A percentile compares a stretch with the other conserved stretches of the same genome.
Evolutionary conservation across 768 basidiomycete species (phyloP).

Genomic region (Lentinus brumalis): DNA sequence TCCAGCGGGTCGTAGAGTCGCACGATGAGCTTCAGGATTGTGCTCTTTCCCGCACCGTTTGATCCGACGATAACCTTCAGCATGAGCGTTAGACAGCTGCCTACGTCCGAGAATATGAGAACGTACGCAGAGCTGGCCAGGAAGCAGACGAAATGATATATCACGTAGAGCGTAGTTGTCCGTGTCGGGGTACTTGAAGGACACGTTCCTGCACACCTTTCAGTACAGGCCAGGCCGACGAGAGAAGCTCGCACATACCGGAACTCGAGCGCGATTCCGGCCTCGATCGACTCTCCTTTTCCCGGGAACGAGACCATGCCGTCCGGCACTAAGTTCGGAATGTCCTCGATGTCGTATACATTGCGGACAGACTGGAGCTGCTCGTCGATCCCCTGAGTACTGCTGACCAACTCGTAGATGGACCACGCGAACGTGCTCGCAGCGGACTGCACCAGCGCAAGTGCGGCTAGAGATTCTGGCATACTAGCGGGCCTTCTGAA

Average conservation of each 20-base stretch:
- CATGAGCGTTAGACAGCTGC: background rate
- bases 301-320: background rate
- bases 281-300: background rate
- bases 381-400: constrained; percentile 38
- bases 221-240: background rate
- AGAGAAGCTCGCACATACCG: constrained; percentile 43
- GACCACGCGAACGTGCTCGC: constrained; percentile 18
- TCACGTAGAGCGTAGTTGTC: constrained; percentile 53
- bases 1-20: constrained; percentile 70
- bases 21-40: constrained; percentile 69
- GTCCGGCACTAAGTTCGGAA: background rate
- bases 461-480: constrained; percentile 27
- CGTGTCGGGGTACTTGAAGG: constrained; percentile 63
- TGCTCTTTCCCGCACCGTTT: constrained; percentile 78
- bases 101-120: background rate
- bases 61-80: constrained; percentile 65
- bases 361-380: background rate
- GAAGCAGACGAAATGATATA: constrained; percentile 68
- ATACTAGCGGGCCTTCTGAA: constrained; percentile 17
- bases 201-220: constrained; percentile 49
- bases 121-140: constrained; percentile 62
- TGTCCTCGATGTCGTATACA: background rate
- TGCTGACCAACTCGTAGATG: constrained; percentile 8
- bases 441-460: constrained; percentile 29
- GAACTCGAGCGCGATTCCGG: background rate